These are phyloP conservation scores for Chamaecyparis obtusa DNA, from an alignment of 75 land plant species.

Conservation along the genomic window DNA sequence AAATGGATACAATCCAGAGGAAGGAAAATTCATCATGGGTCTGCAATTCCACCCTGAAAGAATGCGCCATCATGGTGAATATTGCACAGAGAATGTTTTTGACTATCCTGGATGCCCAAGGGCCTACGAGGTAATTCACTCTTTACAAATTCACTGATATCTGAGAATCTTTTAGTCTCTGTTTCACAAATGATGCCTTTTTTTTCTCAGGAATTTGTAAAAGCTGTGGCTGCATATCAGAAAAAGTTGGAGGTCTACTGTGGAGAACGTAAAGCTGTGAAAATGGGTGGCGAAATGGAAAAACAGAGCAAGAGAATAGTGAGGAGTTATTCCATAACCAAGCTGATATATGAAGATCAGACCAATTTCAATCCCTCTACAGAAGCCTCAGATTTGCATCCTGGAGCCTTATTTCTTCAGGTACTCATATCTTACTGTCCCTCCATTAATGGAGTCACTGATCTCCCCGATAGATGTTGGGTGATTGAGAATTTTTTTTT, in stretches of 20 bases:
- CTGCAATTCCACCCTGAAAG: conserved; percentile 97
- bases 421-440: conserved; percentile 16
- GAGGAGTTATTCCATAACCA: conserved; percentile 81
- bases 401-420: conserved; percentile 83
- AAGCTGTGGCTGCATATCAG: conserved; percentile 87
- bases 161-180: background rate
- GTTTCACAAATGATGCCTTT: background rate
- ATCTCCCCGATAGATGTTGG: too few species aligned
- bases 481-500: too few species aligned
- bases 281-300: conserved; percentile 71
- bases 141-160: too few species aligned
- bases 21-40: conserved; percentile 95
- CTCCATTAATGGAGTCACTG: too few species aligned
- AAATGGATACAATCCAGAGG: conserved; percentile 83
- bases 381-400: conserved; percentile 53
- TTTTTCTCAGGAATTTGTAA: conserved; percentile 80
- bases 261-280: conserved; percentile 15
- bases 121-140: conserved; percentile 64
- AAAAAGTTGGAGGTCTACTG: conserved; percentile 50
- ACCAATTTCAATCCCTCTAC: background rate
- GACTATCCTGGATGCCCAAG: conserved; percentile 93
- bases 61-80: conserved; percentile 55
- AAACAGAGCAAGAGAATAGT: conserved; percentile 68
- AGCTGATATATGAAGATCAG: conserved; percentile 53
- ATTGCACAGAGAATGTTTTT: conserved; percentile 32